Evolutionary conservation across 129 eudicot genomes (phyloP), one percentile per base, ranked within the genome.

Genomic region (Deinandra increscens): DNA sequence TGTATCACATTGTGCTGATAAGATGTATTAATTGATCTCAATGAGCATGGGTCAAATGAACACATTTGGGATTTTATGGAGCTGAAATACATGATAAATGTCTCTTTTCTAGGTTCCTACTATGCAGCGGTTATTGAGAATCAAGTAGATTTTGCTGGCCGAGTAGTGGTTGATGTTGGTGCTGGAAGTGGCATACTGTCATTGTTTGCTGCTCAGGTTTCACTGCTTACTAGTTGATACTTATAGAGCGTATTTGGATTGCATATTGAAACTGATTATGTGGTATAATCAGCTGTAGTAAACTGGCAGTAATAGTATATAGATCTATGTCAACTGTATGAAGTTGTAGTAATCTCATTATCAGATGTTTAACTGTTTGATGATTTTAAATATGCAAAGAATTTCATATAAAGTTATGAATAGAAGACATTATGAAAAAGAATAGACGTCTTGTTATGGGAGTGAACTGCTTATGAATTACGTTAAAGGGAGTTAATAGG

Each of bases 111-210:
- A 93, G 99, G 99, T 72, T 83, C 93, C 42, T 93, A 89, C 71
- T 89, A 93, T 71, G 97, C 99, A 45, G 97, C 99, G 2, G 93
- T 93, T 39, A 81, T 93, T 56, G 99, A 93, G 83, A 93, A 93
- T 76, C 88, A 87, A 71, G 89, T 66, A 12, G 97, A 93, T 80
- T 93, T 93, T 79, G 51, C 18, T 65, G 99, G 89, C 19, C 88
- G 88, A 50, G 95, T 93, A 60, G 99, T 94, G 69, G 98, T 93
- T 79, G 99, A 93, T 82, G 99, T 93, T 60, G 99, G 99, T 49
- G 99, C 97, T 51, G 99, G 99, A 70, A 94, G 96, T 80, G 99
- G 99, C 79, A 94, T 94, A 68, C 84, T 94, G 55, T 94, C 99
- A 39, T 79, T 94, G 77, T 94, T 94, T 76, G 99, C 99, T 64